Evolutionary conservation across 192 early-diverging fungal genomes (phyloP).

Genomic region (Borealophlyctis nickersoniae): DNA sequence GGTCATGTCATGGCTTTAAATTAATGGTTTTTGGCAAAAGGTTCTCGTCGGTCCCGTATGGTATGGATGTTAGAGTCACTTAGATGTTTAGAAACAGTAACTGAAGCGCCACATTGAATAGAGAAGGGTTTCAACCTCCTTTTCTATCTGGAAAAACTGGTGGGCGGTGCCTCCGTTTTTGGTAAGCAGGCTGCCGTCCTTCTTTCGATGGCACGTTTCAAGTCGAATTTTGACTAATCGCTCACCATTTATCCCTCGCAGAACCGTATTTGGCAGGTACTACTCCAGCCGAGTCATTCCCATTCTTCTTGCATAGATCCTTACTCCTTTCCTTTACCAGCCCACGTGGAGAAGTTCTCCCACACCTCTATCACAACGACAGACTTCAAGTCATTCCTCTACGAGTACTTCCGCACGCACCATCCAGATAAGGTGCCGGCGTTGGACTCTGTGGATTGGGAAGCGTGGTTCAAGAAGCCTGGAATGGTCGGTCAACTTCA

Average conservation of each 20-base stretch:
- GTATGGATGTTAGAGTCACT: too few relatives aligned
- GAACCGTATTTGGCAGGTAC: too few relatives aligned
- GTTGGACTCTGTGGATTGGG: constrained; percentile 85
- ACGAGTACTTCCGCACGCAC: constrained; percentile 68
- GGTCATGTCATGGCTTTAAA: not conserved
- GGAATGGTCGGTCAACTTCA: constrained; percentile 72
- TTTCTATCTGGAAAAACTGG: constrained; percentile 83
- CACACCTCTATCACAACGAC: constrained; percentile 85
- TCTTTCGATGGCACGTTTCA: too few relatives aligned
- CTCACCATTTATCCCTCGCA: too few relatives aligned
- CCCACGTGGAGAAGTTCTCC: constrained; percentile 75
- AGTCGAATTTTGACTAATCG: too few relatives aligned
- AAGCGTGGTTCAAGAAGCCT: constrained; percentile 79
- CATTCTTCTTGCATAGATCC: too few relatives aligned
- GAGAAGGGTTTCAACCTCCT: constrained; percentile 96
- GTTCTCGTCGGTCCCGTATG: constrained; percentile 3
- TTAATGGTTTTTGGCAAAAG: not conserved
- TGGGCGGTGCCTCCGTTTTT: constrained; percentile 84
- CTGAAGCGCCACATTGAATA: too few relatives aligned
- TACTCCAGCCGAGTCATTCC: too few relatives aligned
- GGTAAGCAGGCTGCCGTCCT: constrained; percentile 47
- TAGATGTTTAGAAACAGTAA: too few relatives aligned
- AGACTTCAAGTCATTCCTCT: constrained; percentile 83
- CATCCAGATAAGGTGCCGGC: constrained; percentile 64
- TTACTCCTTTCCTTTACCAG: too few relatives aligned